Evolutionary conservation across 2,329 filamentous ascomycete genomes (phyloP), one percentile per base, ranked within the genome.

Genomic region (Mariannaea elegans): DNA sequence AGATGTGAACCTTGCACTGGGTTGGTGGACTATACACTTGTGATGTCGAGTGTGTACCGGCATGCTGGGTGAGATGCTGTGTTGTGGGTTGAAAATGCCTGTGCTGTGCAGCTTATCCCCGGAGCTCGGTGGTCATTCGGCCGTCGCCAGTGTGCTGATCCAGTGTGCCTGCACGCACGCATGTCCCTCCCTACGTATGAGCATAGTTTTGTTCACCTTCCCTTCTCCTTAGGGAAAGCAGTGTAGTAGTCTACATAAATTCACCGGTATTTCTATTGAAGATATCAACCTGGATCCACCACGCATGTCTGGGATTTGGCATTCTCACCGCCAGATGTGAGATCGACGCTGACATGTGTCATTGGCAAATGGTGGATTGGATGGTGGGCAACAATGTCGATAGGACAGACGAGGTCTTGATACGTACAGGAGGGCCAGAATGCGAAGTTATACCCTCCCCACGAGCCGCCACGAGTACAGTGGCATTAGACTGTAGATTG

Each of bases 281-380:
- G 56, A 47, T 39, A 59, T 21, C 36, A 48, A 41, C 56, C 46
- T 47, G 41, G 47, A 54, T 50, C 56, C 41, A 45, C 36, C 51
- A 24, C 53, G 49, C 44, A 24, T 42, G 24, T 56, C 29, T 23
- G 36, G 46, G 58, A 50, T 48, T n/a, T n/a, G 45, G 49, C 44
- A n/a, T 50, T 52, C 58, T 70, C 67, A 70, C 67, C 67, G 67
- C 67, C 64, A 61, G 63, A 61, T 59, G 49, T 14, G 14, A 57
- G 6, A 24, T 29, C 18, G 23, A 46, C 27, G 53, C 45, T 23
- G 57, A 61, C 63, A 67, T 44, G 62, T 59, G 67, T 56, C 38
- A 16, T 39, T 54, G 21, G 31, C 34, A 44, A 32, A 34, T 31
- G 62, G 55, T 62, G 65, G 59, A 56, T n/a, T 65, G 67, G 60